Evolutionary conservation across 2,329 filamentous ascomycete species (phyloP).

Genomic region (Hypoxylon sp.): DNA sequence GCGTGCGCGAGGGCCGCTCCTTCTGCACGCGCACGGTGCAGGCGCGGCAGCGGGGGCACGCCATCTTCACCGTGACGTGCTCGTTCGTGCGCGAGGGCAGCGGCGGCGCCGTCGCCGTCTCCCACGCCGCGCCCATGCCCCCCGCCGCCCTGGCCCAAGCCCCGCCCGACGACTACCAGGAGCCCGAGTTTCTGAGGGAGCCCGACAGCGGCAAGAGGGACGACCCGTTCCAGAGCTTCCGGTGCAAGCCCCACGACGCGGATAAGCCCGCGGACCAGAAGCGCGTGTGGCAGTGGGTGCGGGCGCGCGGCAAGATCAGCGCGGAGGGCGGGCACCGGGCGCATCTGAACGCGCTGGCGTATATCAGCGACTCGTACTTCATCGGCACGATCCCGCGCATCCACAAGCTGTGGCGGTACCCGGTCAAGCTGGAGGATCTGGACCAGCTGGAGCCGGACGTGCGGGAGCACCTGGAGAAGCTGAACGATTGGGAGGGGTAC

Average conservation of each 20-base stretch:
- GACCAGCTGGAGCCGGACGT: constrained; percentile 63
- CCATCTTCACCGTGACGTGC: constrained; percentile 96
- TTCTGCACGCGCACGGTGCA: constrained; percentile 97
- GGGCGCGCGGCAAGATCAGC: constrained; percentile 80
- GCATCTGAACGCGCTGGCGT: constrained; percentile 89
- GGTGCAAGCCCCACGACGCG: constrained; percentile 48
- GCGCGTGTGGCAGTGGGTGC: constrained; percentile 80
- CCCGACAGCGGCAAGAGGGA: constrained; percentile 53
- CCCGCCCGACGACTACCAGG: constrained; percentile 60
- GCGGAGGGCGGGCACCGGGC: constrained; percentile 80
- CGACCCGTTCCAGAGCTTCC: constrained; percentile 64
- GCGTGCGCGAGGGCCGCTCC: constrained; percentile 88
- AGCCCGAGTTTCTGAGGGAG: constrained; percentile 62
- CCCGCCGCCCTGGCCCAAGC: constrained; percentile 56
- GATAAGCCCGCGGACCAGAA: constrained; percentile 71
- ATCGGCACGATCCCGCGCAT: constrained; percentile 88
- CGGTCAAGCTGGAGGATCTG: constrained; percentile 67
- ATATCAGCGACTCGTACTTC: constrained; percentile 94
- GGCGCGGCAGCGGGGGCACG: constrained; percentile 86
- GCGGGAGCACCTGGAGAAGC: constrained; percentile 55
- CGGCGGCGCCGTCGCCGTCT: constrained; percentile 66
- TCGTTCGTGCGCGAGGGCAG: constrained; percentile 82
- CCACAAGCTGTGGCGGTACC: constrained; percentile 84
- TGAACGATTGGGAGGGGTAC: constrained; percentile 62
- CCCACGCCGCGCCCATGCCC: constrained; percentile 77